These are phyloP conservation scores for Talaromyces islandicus DNA, from an alignment of 2,329 filamentous ascomycete genomes.

Conservation along the genomic window DNA sequence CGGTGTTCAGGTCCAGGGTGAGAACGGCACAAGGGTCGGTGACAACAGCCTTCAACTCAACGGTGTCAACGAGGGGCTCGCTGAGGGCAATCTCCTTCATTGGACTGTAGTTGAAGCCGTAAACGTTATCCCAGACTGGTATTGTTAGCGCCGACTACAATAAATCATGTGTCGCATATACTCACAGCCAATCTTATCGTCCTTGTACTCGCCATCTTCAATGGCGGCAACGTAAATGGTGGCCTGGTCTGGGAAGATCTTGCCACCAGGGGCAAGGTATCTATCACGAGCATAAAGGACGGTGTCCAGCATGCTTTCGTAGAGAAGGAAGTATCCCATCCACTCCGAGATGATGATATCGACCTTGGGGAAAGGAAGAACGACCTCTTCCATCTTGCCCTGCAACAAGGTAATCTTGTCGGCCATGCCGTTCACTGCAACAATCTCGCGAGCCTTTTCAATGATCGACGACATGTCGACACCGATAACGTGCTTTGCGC, in stretches of 20 bases:
- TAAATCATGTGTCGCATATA: conserved; percentile 14
- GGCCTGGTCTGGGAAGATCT: conserved; percentile 98
- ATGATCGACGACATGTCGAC: conserved; percentile 99
- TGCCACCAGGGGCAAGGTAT: conserved; percentile 77
- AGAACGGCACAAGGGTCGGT: conserved; percentile 83
- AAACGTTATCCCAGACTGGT: conserved; percentile 97
- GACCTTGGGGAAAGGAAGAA: conserved; percentile 87
- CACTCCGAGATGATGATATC: conserved; percentile 99
- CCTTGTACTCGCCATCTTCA: conserved; percentile 98
- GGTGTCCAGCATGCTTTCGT: conserved; percentile 98
- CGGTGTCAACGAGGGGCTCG: conserved; percentile 94
- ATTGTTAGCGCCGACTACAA: conserved; percentile 18
- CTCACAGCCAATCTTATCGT: conserved; percentile 99
- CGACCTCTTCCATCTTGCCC: conserved; percentile 99
- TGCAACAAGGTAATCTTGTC: conserved; percentile 97
- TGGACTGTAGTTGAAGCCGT: conserved; percentile 93
- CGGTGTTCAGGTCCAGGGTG: conserved; percentile 88
- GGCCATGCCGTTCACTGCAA: conserved; percentile 81
- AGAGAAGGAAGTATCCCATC: conserved; percentile 99
- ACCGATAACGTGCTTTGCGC: conserved; percentile 96
- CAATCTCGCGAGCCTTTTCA: conserved; percentile 95
- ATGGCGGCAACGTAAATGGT: conserved; percentile 96
- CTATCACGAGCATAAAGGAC: conserved; percentile 93
- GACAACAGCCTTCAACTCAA: conserved; percentile 94
- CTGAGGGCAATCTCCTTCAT: conserved; percentile 90